Percentiles rank a stretch among this genome's conserved stretches.
Evolutionary conservation across 1,284 basidiomycete genomes (phyloP).

Genomic region (Ustilago xerochloae): DNA sequence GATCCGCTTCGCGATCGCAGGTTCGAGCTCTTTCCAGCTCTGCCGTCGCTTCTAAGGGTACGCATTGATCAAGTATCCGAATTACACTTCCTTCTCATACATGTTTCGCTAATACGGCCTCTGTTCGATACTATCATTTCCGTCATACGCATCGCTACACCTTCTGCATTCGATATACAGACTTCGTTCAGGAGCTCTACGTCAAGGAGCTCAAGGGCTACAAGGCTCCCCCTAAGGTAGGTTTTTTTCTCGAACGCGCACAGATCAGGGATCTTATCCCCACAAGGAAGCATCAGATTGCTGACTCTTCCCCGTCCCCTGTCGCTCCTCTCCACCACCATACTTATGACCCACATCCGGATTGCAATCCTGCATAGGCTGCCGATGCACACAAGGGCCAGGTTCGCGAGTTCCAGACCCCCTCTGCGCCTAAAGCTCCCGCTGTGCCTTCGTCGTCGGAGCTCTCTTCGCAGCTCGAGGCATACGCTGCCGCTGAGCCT

Average conservation of each 20-base stretch:
- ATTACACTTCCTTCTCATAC: not conserved
- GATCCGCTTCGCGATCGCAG: conserved; percentile 48
- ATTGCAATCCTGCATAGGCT: conserved; percentile 34
- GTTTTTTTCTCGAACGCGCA: conserved; percentile 23
- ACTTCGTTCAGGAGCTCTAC: conserved; percentile 92
- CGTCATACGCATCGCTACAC: not conserved
- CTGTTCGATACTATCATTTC: not conserved
- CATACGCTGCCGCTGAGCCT: conserved; percentile 67
- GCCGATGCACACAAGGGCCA: conserved; percentile 67
- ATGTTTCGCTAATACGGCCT: conserved; percentile 6
- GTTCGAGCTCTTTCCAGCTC: conserved; percentile 63
- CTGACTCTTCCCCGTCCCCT: not conserved
- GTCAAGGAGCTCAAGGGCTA: conserved; percentile 88
- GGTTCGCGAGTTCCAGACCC: conserved; percentile 70
- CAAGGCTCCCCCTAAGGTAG: conserved; percentile 73
- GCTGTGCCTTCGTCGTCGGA: conserved; percentile 68
- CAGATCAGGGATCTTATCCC: conserved; percentile 8
- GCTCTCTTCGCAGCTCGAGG: conserved; percentile 69
- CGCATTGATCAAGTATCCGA: conserved; percentile 21
- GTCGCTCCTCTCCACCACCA: not conserved
- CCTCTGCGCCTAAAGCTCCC: conserved; percentile 69
- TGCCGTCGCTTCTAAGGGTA: conserved; percentile 62
- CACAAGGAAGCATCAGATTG: not conserved
- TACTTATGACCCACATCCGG: not conserved
- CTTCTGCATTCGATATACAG: conserved; percentile 69